Evolutionary conservation across 805 yeast genomes (phyloP), one percentile per base, ranked within the genome.

Genomic region (Clavispora carvajalis): DNA sequence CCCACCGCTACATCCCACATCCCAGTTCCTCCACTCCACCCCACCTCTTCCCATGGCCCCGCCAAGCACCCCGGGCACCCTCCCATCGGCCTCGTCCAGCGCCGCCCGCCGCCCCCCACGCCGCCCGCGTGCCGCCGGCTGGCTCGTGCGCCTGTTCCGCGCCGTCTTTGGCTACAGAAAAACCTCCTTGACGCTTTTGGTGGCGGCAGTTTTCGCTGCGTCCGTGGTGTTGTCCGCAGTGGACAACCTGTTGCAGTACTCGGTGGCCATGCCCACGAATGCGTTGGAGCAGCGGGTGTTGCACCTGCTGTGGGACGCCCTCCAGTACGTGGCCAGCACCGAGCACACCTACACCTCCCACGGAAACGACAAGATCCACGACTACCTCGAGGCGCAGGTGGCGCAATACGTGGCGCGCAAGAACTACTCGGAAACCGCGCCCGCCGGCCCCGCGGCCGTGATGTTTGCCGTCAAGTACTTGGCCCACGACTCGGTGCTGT

Each of bases 321-420:
- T 90, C 36, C 95, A 88, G 57, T 57, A 62, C 3, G 80, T 90
- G 9, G 83, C 93, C 0, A 53, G 63, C 23, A 57, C 70, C 21
- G 80, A 79, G 39, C 97, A 90, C 62, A 88, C 96, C 1, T 90
- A 84, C 60, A 77, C 79, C 18, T 82, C 95, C 0, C 77, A 68
- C 43, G 85, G 81, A 11, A 89, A 87, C 60, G 91, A 83, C 58
- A 68, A 67, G 22, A 88, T 89, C 11, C 91, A 84, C 58, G 82
- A 79, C 48, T 85, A 80, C 53, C 58, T 90, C 31, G 59, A 63
- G 36, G 46, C 70, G 19, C 46, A 58, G 5, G 67, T 79, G 46
- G 18, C 17, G 28, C 13, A 8, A 3, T 34, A 41, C 24, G 73
- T 76, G 3, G 48, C 53, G 8, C 43, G 55, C 4, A 49, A 77